These are phyloP conservation scores for Casaregolazyma suthepensis DNA, from an alignment of 1,139 yeast species.

Conservation along the genomic window DNA sequence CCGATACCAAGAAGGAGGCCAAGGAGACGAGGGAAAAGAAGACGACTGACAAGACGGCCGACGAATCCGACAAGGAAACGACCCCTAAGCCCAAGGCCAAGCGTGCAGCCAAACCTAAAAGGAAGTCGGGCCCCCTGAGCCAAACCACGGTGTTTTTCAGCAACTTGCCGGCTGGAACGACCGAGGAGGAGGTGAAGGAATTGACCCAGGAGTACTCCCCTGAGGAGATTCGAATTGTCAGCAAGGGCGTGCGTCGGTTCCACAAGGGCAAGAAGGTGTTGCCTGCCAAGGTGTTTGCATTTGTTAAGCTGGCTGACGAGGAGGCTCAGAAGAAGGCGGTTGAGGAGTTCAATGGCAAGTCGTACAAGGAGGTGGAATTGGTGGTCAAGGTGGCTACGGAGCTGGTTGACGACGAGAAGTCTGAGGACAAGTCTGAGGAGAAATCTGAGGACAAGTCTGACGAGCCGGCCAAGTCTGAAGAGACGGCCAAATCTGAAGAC, in stretches of 20 bases:
- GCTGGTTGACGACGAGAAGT: conserved; percentile 16
- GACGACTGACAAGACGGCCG: conserved; percentile 2
- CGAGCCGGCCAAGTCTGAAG: conserved; percentile 8
- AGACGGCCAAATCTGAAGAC: neutral
- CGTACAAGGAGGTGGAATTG: conserved; percentile 36
- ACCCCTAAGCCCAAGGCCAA: neutral
- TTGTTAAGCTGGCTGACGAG: conserved; percentile 46
- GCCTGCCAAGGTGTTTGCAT: conserved; percentile 42
- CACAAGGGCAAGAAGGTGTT: conserved; percentile 16
- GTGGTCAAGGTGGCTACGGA: conserved; percentile 24
- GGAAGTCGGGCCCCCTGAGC: conserved; percentile 2
- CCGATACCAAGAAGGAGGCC: conserved; percentile 3
- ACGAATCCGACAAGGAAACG: conserved; percentile 1
- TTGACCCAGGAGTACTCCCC: conserved; percentile 23
- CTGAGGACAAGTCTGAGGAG: conserved; percentile 13
- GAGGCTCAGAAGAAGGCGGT: conserved; percentile 42
- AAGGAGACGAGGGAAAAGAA: conserved; percentile 7
- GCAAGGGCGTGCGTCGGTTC: conserved; percentile 13
- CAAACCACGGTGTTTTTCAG: conserved; percentile 44
- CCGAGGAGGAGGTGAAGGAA: conserved; percentile 28
- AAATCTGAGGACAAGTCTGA: neutral
- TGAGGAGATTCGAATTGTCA: conserved; percentile 14
- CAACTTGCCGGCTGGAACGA: conserved; percentile 36
- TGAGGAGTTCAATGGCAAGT: conserved; percentile 36
- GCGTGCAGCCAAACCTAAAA: conserved; percentile 7